Base-by-base conservation (phyloP, 495 filamentous ascomycete species). In the Lophiotrema nucula region DNA sequence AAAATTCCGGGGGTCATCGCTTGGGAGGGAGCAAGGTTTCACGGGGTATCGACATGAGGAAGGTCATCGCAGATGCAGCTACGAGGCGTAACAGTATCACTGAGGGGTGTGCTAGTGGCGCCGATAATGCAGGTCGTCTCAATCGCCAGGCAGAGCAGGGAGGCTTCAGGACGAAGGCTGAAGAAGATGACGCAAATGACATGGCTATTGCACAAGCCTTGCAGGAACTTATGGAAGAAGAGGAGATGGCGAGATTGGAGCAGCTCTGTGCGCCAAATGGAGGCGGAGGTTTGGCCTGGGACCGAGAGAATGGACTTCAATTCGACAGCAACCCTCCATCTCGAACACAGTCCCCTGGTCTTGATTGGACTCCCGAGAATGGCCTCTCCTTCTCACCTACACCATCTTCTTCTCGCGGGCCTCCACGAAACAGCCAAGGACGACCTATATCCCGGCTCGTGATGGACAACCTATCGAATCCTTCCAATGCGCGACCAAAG, bases 111-210 rank as follows among this genome's bases (percentile, higher is more conserved):
- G 91, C 82, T 2, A 89, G 87, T 43, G 83, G 83, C 21, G 85
- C 79, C 18, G 75, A 81, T 24, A 82, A 89, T 42, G 85, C 85
- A 2, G 70, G 72, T 3, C 74, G 77, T 31, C 74, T 89, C 2
- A 78, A 80, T 1, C 82, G 90, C 52, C 79, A 86, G 59, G 87
- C 88, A 5, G 83, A 82, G 3, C 72, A 75, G 42, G 87, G 86
- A 63, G 89, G 90, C 0, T 90, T 93, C 76, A 76, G 80, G 35
- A 96, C 92, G 0, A 79, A 90, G 67, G 88, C 89, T 0, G 89
- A 95, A 64, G 88, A 93, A 64, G 91, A 96, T 48, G 86, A 90
- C 62, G 92, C 89, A 1, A 92, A 96, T 58, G 89, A 97, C 42
- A 79, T 80, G 18, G 92, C 92, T n/a, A 96, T 96, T 61, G 79